phyloP scores from a whole-genome alignment of 2,329 filamentous ascomycete species.

The Tympanopsis confertula region DNA sequence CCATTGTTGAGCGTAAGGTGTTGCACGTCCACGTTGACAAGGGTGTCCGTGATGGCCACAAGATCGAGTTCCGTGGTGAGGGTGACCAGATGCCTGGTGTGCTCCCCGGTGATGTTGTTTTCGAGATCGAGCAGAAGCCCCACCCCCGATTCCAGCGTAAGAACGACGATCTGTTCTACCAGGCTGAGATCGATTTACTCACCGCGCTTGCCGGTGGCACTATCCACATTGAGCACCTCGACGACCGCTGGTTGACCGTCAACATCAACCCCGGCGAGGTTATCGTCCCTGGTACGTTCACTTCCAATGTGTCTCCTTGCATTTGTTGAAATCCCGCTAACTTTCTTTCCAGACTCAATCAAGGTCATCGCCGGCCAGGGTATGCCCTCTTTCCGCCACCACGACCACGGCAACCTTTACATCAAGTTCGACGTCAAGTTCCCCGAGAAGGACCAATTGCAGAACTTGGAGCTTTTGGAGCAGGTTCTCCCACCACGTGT shows the following conservation, averaged over 20 bases:
- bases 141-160: slow-evolving; percentile 89
- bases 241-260: slow-evolving; percentile 90
- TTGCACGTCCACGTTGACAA: slow-evolving; percentile 95
- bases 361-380: slow-evolving; percentile 94
- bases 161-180: slow-evolving; percentile 90
- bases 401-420: slow-evolving; percentile 91
- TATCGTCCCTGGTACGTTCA: slow-evolving; percentile 70
- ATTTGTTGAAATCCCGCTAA: slow-evolving; percentile 8
- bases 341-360: slow-evolving; percentile 52
- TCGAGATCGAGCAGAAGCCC: slow-evolving; percentile 99
- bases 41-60: slow-evolving; percentile 85
- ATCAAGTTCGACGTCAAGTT: slow-evolving; percentile 98
- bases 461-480: slow-evolving; percentile 59
- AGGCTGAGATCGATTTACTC: slow-evolving; percentile 88
- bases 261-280: slow-evolving; percentile 90
- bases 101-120: slow-evolving; percentile 88
- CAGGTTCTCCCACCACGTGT: slow-evolving; percentile 66
- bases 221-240: slow-evolving; percentile 88
- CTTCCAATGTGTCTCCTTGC: slow-evolving; percentile 1
- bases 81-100: slow-evolving; percentile 92
- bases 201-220: slow-evolving; percentile 87
- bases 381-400: slow-evolving; percentile 92
- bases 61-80: slow-evolving; percentile 93
- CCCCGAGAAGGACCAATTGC: slow-evolving; percentile 65
- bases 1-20: slow-evolving; percentile 90